phyloP scores from a whole-genome alignment of 2,329 filamentous ascomycete species.

The Diplodia corticola region DNA sequence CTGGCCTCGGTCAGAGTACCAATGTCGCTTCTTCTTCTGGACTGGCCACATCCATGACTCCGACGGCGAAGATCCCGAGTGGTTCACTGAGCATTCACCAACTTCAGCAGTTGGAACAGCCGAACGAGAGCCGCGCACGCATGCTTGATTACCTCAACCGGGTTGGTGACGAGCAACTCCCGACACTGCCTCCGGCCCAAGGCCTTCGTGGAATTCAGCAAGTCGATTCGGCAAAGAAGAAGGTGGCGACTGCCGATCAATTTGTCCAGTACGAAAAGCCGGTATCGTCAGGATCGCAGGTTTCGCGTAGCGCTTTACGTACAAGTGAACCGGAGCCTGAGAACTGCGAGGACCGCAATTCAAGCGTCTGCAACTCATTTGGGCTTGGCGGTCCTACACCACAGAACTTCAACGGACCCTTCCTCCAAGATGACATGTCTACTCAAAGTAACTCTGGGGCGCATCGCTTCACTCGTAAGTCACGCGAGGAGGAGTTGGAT shows the following conservation, averaged over 20 bases:
- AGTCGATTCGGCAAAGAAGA: neutral
- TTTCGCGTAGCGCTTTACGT: neutral
- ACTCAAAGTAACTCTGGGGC: conserved; percentile 33
- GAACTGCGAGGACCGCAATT: conserved; percentile 4
- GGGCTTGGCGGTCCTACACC: conserved; percentile 29
- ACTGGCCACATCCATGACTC: neutral
- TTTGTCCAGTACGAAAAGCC: neutral
- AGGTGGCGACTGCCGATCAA: neutral
- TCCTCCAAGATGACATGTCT: conserved; percentile 37
- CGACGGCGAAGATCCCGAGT: neutral
- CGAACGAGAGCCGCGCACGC: conserved; percentile 14
- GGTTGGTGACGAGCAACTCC: neutral
- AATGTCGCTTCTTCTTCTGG: neutral
- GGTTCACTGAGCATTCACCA: neutral
- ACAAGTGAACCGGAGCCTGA: conserved; percentile 16
- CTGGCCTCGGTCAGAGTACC: neutral
- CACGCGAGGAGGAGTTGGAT: conserved; percentile 39
- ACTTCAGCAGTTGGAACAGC: neutral
- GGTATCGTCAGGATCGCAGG: conserved; percentile 1
- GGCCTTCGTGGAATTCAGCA: neutral
- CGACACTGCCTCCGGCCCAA: neutral
- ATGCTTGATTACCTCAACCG: conserved; percentile 21
- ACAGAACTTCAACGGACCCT: conserved; percentile 41
- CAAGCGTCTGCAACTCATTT: conserved; percentile 5
- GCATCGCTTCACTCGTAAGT: conserved; percentile 29